Evolutionary conservation across 441 rosid species (phyloP), one percentile per base, ranked within the genome.

Genomic region (Metrosideros polymorpha): DNA sequence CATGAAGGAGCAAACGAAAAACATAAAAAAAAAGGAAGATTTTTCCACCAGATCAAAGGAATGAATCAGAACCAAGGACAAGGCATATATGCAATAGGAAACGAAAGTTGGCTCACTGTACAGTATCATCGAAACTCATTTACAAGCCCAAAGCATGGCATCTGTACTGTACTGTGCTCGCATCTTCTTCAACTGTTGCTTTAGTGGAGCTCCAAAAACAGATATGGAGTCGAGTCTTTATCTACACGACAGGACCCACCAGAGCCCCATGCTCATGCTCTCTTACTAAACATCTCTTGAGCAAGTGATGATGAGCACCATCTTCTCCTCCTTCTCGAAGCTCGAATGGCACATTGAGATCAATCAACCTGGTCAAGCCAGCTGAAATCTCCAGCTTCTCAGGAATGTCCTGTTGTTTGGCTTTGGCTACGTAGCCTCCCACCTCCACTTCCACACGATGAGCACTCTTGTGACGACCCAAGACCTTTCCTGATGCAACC

Each of bases 161-260:
- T 56, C 88, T 54, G 32, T 39, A 83, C 57, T 17, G 49, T 71
- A 43, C 15, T 50, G 18, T 50, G 17, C 59, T 55, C 84, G 25
- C 54, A 79, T 66, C 77, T 71, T 71, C 86, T 66, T 30, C 49
- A 22, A 12, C 79, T 71, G n/a, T 24, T 39, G 4, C 47, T 59
- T 47, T 10, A 59, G 30, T 63, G 52, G 39, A 22, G 55, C 66
- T 56, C 43, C 55, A 82, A 82, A 88, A 57, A 66, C 39, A 84
- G 18, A 32, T 18, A 12, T 47, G 43, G 85, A 84, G 66, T 47
- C 82, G 52, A 4, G 45, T 66, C n/a, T 18, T 22, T 27, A 29
- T 76, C 66, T 89, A 85, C 91, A 90, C 91, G 50, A 91, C 86
- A 32, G 88, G 87, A 85, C 89, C 84, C 82, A 88, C 83, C 75